phyloP scores from a whole-genome alignment of 2,329 filamentous ascomycete species.

The Curvularia hawaiiensis region DNA sequence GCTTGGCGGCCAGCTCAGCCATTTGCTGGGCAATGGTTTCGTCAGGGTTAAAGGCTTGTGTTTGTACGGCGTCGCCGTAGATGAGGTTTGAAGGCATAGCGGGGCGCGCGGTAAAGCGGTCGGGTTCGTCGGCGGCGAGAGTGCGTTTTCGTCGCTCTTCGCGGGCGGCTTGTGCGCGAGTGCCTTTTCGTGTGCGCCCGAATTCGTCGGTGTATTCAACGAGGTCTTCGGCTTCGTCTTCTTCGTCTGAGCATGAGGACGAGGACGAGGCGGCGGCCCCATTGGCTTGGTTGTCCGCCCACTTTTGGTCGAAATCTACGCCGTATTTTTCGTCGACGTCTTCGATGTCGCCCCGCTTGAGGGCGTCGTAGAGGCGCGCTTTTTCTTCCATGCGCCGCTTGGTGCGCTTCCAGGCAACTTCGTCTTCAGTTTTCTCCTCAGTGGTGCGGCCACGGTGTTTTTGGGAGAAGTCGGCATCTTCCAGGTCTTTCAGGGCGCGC shows the following conservation, averaged over 20 bases:
- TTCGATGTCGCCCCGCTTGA: constrained; percentile 83
- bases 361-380: constrained; percentile 81
- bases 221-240: constrained; percentile 60
- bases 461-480: constrained; percentile 62
- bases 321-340: constrained; percentile 68
- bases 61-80: constrained; percentile 83
- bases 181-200: constrained; percentile 78
- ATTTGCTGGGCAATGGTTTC: constrained; percentile 69
- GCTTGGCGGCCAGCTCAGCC: constrained; percentile 75
- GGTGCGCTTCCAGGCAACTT: constrained; percentile 65
- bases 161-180: constrained; percentile 68
- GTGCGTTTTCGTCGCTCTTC: constrained; percentile 63
- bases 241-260: constrained; percentile 44
- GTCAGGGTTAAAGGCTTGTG: constrained; percentile 79
- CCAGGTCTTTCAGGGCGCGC: constrained; percentile 65
- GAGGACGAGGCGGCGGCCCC: constrained; percentile 50
- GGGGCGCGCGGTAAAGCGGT: constrained; percentile 71
- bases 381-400: constrained; percentile 89
- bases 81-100: constrained; percentile 73
- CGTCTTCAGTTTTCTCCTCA: constrained; percentile 60
- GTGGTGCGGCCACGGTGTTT: constrained; percentile 66
- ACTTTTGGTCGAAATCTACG: constrained; percentile 96
- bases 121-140: constrained; percentile 65
- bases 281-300: constrained; percentile 70
- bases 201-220: constrained; percentile 93